Evolutionary conservation across 192 early-diverging fungal genomes (phyloP).

Genomic region (Coemansia sp.): DNA sequence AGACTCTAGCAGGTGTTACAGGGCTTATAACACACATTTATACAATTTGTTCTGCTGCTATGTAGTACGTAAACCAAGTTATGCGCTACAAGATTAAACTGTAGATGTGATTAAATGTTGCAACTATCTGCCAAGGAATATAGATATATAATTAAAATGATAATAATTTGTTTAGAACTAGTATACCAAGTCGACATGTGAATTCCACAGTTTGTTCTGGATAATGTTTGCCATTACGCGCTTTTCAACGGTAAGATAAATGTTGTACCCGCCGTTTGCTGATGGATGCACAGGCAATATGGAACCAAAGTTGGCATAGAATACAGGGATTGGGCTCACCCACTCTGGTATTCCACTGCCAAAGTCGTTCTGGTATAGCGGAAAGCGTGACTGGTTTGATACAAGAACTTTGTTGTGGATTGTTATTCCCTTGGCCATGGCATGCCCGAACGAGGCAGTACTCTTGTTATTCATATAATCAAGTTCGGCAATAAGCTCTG

Average conservation of each 20-base stretch:
- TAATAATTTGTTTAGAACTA: neutral
- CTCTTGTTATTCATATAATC: neutral
- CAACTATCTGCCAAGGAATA: neutral
- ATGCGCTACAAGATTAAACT: neutral
- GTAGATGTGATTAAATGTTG: neutral
- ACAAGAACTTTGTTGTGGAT: constrained; percentile 7
- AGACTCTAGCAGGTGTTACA: neutral
- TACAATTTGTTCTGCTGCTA: neutral
- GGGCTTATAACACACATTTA: neutral
- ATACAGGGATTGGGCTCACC: constrained; percentile 16
- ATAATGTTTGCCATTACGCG: constrained; percentile 1
- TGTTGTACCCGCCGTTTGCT: neutral
- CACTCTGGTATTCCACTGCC: constrained; percentile 17
- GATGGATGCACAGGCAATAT: constrained; percentile 16
- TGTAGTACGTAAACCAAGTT: neutral
- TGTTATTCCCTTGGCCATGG: constrained; percentile 5
- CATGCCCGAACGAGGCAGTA: constrained; percentile 2
- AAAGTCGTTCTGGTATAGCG: constrained; percentile 27
- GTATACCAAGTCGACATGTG: neutral
- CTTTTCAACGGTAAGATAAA: constrained; percentile 4
- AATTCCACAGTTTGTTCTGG: constrained; percentile 12
- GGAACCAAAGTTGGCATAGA: constrained; percentile 19
- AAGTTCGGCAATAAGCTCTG: constrained; percentile 6
- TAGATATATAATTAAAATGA: neutral
- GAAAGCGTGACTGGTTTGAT: constrained; percentile 22